Base-by-base conservation (phyloP, 2,329 filamentous ascomycete species). In the Fusarium verrucosum region DNA sequence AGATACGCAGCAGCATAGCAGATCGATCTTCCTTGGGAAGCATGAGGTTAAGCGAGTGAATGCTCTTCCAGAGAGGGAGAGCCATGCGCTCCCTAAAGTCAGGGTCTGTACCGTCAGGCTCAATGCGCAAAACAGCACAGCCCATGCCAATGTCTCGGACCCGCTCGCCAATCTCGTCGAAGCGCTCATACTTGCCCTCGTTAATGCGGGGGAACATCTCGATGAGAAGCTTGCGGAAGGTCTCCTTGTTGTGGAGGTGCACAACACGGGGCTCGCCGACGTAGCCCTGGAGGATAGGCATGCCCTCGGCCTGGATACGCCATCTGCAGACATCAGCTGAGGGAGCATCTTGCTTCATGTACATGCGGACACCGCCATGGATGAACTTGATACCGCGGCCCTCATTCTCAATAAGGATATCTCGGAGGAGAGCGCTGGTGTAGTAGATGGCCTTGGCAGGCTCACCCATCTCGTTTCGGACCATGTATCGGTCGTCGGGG, bases 351-450 rank as follows among this genome's bases (percentile, higher is more conserved):
- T 98, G 94, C 82, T 96, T 97, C 83, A 98, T 95, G 76, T 96
- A 99, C 92, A 98, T 98, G 80, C 96, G 96, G 30, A 99, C 94
- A 65, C 95, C 95, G 46, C 91, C 94, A 78, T 99, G 95, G 45
- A 99, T 91, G 74, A 99, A 97, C 76, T 95, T 96, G 78, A 98
- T 89, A 41, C 93, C 93, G 25, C 91, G 89, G 38, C 92, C 92
- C 77, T 97, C 93, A 75, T 99, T 99, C 73, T 90, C 85, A 5
- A 84, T 86, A 5, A 99, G 84, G 50, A 99, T 95, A 66, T 94
- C 90, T 28, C 93, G 90, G 20, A 92, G 90, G 13, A 98, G 84
- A 6, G 87, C 86, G 32, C 90, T 94, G 11, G 93, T 96, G 82
- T 98, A 99, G 84, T 99, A 99, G 70, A 99, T 94, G 25, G 94